A percentile compares a stretch with the other conserved stretches of the same genome.
Evolutionary conservation across 441 rosid genomes (phyloP).

Genomic region (Omphalea diandra): DNA sequence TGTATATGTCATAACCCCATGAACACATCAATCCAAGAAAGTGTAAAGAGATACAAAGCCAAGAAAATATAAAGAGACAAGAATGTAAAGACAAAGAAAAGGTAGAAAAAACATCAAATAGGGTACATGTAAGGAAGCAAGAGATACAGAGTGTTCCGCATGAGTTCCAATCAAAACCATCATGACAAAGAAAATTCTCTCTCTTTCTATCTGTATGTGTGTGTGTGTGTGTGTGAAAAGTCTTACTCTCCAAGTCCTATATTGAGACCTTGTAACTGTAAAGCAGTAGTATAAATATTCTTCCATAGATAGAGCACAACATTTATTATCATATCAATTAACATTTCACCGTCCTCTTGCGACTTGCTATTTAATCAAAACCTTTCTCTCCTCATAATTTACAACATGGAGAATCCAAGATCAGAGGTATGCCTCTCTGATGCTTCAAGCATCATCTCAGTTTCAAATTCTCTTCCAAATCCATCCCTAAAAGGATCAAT

Average conservation of each 20-base stretch:
- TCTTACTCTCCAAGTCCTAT: conserved; percentile 23
- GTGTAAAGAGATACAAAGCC: conserved; percentile 6
- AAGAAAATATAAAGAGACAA: conserved; percentile 27
- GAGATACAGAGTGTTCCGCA: conserved; percentile 18
- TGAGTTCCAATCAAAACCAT: conserved; percentile 30
- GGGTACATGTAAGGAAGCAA: conserved; percentile 17
- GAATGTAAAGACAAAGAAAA: conserved; percentile 29
- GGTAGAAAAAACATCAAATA: conserved; percentile 16
- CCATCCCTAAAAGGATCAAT: neutral
- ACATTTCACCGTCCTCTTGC: conserved; percentile 25
- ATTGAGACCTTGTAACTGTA: conserved; percentile 40
- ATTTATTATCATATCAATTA: conserved; percentile 27
- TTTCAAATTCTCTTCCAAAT: neutral
- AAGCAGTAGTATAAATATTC: conserved; percentile 21
- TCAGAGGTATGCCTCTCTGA: conserved; percentile 36
- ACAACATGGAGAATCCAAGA: conserved; percentile 40
- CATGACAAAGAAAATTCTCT: conserved; percentile 11
- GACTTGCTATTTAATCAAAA: conserved; percentile 26
- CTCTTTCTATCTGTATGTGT: conserved; percentile 6
- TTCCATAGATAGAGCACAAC: conserved; percentile 21
- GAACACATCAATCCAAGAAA: conserved; percentile 6
- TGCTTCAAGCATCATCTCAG: conserved; percentile 27
- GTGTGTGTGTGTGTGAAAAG: conserved; percentile 7
- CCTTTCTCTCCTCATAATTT: neutral
- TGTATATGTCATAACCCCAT: conserved; percentile 10